A percentile compares a stretch with the other conserved stretches of the same genome.
Evolutionary conservation across 129 eudicot species (phyloP).

Genomic region (Dittrichia graveolens): DNA sequence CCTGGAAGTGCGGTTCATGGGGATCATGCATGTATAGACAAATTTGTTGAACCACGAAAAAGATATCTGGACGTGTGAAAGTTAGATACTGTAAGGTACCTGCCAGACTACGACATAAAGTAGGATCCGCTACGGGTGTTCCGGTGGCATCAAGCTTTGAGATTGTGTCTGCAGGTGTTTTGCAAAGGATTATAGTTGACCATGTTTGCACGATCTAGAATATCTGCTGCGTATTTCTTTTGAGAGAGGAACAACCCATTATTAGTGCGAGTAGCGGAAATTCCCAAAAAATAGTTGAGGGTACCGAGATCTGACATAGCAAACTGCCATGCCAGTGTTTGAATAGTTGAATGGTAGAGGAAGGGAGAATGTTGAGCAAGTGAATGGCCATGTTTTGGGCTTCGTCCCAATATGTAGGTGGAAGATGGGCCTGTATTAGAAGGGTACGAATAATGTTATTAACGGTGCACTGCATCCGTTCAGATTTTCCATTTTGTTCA

Average conservation of each 20-base stretch:
- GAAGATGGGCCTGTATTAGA: too few species aligned
- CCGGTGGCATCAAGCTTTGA: not conserved
- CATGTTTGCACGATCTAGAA: not conserved
- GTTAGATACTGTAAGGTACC: too few species aligned
- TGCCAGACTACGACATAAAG: not conserved
- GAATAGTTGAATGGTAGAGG: not conserved
- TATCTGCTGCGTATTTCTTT: too few species aligned
- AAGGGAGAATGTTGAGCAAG: not conserved
- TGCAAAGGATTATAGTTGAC: not conserved
- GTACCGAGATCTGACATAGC: too few species aligned
- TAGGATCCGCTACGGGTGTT: not conserved
- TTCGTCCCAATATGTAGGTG: too few species aligned
- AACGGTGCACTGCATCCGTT: not conserved
- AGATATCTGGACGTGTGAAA: too few species aligned
- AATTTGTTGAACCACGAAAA: too few species aligned
- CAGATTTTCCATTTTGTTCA: not conserved
- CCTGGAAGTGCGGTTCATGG: not conserved
- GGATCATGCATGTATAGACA: not conserved
- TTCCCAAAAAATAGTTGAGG: not conserved
- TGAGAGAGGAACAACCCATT: not conserved
- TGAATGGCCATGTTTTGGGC: not conserved
- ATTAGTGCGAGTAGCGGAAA: not conserved
- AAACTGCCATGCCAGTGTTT: not conserved
- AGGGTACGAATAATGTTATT: too few species aligned
- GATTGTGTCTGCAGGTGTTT: not conserved